Evolutionary conservation across 139 green algal genomes (phyloP).

Genomic region (Coelastrella sp.): DNA sequence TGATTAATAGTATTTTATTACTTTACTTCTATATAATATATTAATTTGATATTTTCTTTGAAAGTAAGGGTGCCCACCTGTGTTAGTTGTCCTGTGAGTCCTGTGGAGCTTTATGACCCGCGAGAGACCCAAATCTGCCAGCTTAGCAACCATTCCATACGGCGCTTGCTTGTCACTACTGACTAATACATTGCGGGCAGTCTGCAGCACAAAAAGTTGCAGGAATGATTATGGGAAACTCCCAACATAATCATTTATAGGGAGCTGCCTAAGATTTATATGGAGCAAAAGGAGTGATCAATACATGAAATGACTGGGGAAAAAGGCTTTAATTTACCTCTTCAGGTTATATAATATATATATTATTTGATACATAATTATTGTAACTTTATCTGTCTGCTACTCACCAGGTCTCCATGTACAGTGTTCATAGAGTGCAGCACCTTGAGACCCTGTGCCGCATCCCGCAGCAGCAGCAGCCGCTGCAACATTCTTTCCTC

Average conservation of each 20-base stretch:
- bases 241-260: too few relatives aligned
- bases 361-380: too few relatives aligned
- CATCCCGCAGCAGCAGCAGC: conserved; percentile 16
- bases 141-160: conserved; percentile 8
- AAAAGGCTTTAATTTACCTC: too few relatives aligned
- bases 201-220: conserved; percentile 2
- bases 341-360: too few relatives aligned
- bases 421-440: background rate
- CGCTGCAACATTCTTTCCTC: conserved; percentile 12
- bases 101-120: conserved; percentile 7
- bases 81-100: conserved; percentile 39
- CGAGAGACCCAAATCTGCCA: conserved; percentile 30
- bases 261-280: too few relatives aligned
- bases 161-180: background rate
- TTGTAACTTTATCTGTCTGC: background rate
- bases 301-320: too few relatives aligned
- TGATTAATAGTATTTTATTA: too few relatives aligned
- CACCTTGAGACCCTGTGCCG: background rate
- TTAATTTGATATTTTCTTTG: too few relatives aligned
- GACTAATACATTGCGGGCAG: conserved; percentile 15
- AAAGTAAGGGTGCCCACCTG: background rate
- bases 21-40: too few relatives aligned
- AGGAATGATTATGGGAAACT: background rate
- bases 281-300: too few relatives aligned
- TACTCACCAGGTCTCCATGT: conserved; percentile 19